Evolutionary conservation across 148 eudicot species (phyloP).

Genomic region (Vaccinium corymbosum): DNA sequence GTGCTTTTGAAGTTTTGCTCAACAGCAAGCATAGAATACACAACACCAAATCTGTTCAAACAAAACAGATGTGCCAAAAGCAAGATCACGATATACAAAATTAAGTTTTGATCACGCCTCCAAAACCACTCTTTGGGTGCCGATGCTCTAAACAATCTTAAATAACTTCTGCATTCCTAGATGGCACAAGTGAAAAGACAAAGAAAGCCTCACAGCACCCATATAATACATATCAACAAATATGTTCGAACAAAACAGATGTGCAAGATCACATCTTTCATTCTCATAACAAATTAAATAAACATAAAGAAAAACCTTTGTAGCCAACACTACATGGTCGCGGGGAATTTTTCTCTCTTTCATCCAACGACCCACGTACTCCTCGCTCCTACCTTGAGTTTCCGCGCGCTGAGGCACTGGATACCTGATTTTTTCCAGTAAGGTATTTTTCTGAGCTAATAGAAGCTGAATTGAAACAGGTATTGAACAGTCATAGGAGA

Average conservation of each 20-base stretch:
- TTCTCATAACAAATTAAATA: neutral
- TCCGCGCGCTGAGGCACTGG: slow-evolving; percentile 84
- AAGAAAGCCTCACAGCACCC: neutral
- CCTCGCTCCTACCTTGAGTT: slow-evolving; percentile 90
- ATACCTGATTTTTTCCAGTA: slow-evolving; percentile 43
- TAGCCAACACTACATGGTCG: slow-evolving; percentile 62
- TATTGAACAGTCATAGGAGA: neutral
- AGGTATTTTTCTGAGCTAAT: neutral
- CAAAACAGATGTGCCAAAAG: neutral
- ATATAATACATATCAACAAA: neutral
- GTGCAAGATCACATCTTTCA: neutral
- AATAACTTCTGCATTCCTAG: neutral
- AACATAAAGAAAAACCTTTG: slow-evolving; percentile 44
- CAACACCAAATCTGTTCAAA: neutral
- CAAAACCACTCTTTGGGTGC: neutral
- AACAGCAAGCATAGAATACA: neutral
- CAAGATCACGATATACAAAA: neutral
- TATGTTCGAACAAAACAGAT: neutral
- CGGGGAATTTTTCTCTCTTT: slow-evolving; percentile 48
- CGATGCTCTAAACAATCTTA: neutral
- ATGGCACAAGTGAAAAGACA: neutral
- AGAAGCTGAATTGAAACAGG: neutral
- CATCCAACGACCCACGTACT: slow-evolving; percentile 82
- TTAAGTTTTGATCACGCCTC: neutral
- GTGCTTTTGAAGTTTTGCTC: neutral